Evolutionary conservation across 164 flowering plant species (phyloP).

Genomic region (Warburgia ugandensis): DNA sequence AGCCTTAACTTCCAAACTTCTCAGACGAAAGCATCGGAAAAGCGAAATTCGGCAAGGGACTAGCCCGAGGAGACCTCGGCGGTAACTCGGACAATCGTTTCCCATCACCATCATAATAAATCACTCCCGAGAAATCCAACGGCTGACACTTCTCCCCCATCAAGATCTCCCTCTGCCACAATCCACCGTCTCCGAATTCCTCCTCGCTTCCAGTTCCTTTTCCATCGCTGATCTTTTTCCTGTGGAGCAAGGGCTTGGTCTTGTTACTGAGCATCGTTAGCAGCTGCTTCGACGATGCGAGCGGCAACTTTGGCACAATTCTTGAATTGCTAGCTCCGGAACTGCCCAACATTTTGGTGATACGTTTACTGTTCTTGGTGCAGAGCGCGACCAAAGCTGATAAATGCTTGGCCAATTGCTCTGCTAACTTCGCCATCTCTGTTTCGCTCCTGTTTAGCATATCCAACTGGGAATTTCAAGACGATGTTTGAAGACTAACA

Average conservation of each 20-base stretch:
- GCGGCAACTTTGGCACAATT: slow-evolving; percentile 15
- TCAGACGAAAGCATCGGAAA: slow-evolving; percentile 5
- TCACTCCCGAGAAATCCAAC: slow-evolving; percentile 67
- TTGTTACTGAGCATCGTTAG: slow-evolving; percentile 36
- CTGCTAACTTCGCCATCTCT: too few species aligned
- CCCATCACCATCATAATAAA: slow-evolving; percentile 52
- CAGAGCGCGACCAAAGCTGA: slow-evolving; percentile 30
- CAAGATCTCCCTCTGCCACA: slow-evolving; percentile 60
- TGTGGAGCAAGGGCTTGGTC: slow-evolving; percentile 22
- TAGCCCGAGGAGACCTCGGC: slow-evolving; percentile 33
- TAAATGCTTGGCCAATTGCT: too few species aligned
- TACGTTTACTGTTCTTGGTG: slow-evolving; percentile 28
- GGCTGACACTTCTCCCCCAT: slow-evolving; percentile 79
- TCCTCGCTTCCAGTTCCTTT: slow-evolving; percentile 1
- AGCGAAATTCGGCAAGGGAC: slow-evolving; percentile 9
- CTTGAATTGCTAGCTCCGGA: neutral
- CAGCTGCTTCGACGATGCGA: slow-evolving; percentile 33
- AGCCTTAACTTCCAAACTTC: slow-evolving; percentile 1
- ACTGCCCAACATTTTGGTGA: slow-evolving; percentile 13
- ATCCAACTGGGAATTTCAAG: too few species aligned
- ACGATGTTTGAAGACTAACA: too few species aligned
- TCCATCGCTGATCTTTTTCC: slow-evolving; percentile 10
- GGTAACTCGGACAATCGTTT: slow-evolving; percentile 40
- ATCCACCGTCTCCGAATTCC: slow-evolving; percentile 35
- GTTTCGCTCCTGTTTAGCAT: too few species aligned